Base-by-base conservation (phyloP, 1,284 basidiomycete species). In the Cutaneotrichosporon cavernicola region DNA sequence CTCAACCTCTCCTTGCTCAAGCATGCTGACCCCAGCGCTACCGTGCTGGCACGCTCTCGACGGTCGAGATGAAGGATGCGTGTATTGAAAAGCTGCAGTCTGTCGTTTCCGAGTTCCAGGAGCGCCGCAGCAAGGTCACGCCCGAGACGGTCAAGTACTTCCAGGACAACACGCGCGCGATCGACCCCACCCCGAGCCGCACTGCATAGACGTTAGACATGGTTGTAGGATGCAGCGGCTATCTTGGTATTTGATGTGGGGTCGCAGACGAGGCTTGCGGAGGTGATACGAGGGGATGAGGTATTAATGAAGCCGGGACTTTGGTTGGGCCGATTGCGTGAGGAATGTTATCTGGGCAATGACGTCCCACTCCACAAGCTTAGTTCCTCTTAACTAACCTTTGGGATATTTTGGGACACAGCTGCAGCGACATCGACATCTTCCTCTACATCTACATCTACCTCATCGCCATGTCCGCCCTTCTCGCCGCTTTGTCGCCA, bases 71-170 rank as follows among this genome's bases (percentile, higher is more conserved):
- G 70, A 99, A 99, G 83, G 88, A 88, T 30, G 88, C 84, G 76
- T 97, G 92, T 76, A 98, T 99, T 68, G 85, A 86, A 60, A 77
- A 89, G 62, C 79, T 99, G 40, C 94, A 97, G 78, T 82, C 86
- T 53, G 91, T 98, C 66, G 91, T 98, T 34, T 85, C 85, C 59
- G 86, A 85, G 1, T 99, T 99, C 85, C 96, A 99, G 82, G 90
- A 97, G 91, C 87, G 90, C 70, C 89, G 89, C 80, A 86, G 88
- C 7, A 86, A 86, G 66, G 84, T 99, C 43, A 90, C 92, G 0
- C 92, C 96, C 30, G 92, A 90, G 14, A 80, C 87, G 10, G 82
- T 97, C 43, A 81, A 84, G 57, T 79, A 83, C 8, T 98, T 92
- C 82, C 98, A 97, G 92, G 90, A 96, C 77, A 76, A 85, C 36